Evolutionary conservation across 495 filamentous ascomycete genomes (phyloP).

Genomic region (Thermochaetoides thermophila): DNA sequence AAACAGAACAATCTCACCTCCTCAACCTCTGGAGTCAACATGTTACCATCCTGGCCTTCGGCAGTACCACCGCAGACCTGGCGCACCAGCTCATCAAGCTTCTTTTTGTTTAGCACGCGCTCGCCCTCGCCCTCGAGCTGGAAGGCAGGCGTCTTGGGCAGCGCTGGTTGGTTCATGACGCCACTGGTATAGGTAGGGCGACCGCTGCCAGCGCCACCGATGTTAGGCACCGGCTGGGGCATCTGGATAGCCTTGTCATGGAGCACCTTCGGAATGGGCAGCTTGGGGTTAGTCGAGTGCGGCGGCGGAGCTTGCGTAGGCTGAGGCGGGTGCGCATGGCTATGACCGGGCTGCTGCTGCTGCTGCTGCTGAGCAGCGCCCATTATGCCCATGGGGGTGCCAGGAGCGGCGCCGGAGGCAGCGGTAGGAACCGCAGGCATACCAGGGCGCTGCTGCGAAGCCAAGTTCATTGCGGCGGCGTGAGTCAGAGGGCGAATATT

Average conservation of each 20-base stretch:
- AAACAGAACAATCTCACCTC: conserved; percentile 44
- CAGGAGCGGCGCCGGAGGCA: conserved; percentile 7
- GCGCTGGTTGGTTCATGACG: conserved; percentile 71
- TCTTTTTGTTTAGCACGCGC: conserved; percentile 83
- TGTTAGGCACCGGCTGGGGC: conserved; percentile 48
- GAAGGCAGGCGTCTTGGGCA: conserved; percentile 64
- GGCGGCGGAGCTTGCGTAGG: conserved; percentile 7
- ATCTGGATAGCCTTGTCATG: conserved; percentile 43
- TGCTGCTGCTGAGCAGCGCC: conserved; percentile 25
- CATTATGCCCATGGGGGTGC: conserved; percentile 20
- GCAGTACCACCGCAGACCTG: conserved; percentile 76
- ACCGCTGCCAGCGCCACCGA: conserved; percentile 41
- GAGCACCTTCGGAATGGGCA: conserved; percentile 71
- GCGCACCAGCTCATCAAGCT: conserved; percentile 85
- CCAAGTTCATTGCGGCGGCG: conserved; percentile 26
- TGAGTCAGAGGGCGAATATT: conserved; percentile 33
- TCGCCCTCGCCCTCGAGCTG: conserved; percentile 82
- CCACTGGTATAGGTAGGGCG: conserved; percentile 68
- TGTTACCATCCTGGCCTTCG: conserved; percentile 49
- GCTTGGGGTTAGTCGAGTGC: conserved; percentile 33
- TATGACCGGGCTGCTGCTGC: conserved; percentile 31
- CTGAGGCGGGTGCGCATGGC: conserved; percentile 39
- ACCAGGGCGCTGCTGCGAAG: conserved; percentile 27
- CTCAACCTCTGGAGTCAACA: conserved; percentile 79
- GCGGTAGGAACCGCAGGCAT: conserved; percentile 10